Base-by-base conservation (phyloP, 352 stramenopile genomes). In the Saprolegnia parasitica region DNA sequence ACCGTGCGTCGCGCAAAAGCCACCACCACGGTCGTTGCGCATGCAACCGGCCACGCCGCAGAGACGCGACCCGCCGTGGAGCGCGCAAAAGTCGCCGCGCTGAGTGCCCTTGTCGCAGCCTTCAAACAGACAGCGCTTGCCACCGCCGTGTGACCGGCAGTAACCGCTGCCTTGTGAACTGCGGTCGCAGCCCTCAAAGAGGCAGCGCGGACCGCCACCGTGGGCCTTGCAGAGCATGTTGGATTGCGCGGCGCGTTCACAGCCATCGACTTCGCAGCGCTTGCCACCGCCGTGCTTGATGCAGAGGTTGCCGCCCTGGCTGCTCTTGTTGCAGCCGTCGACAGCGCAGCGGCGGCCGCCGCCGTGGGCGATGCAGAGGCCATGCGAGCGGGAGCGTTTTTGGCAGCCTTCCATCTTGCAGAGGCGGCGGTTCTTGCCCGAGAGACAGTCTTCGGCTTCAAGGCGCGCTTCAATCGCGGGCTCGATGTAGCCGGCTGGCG, bases 161-260 rank as follows among this genome's bases (percentile, higher is more conserved):
- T 79, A 91, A 16, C 86, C 86, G 29, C 88, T 84, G 29, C 86
- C 86, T 72, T 95, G 83, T 37, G 84, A 90, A 68, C 83, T 88
- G 67, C 81, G 79, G 63, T 76, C 77, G 76, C 88, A 96, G 42
- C 77, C 77, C 15, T 72, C 65, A 29, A 86, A 75, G 65, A 90
- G 77, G 78, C 88, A 96, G 37, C 88, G 88, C 35, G 80, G 85
- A 42, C 85, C 88, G 61, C 88, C 88, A 40, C 88, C 88, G 71
- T 96, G 88, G n/a, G 81, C 78, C 72, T 91, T 92, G 84, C 88
- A 96, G 66, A 93, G 72, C 40, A 87, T 88, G 76, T 91, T 92
- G 35, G 84, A 90, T 76, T 95, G 86, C 2, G 84, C 83, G 4
- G 83, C 84, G 74, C 92, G 92, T 74, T 87, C 76, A 56, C 88